Evolutionary conservation across 352 stramenopile species (phyloP), one percentile per base, ranked within the genome.

Genomic region (Phytophthora sp.): DNA sequence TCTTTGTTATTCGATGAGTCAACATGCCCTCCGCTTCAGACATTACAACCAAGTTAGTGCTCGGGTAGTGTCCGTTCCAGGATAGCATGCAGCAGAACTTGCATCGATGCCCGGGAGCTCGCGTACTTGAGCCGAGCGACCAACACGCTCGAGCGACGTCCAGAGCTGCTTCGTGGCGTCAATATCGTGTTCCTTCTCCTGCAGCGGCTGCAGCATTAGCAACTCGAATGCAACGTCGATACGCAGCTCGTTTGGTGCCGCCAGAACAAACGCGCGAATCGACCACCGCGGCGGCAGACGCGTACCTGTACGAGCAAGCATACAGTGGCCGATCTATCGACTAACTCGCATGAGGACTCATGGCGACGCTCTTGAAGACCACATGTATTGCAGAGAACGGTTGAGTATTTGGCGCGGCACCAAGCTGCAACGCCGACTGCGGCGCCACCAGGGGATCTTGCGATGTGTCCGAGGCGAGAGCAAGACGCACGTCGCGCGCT

Each of bases 171-270:
- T 11, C 28, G 38, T 27, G n/a, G n/a, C 11, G 32, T 17, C 54
- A 31, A 24, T 17, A 18, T 21, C 32, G 38, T 24, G 10, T 35
- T 17, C 15, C 44, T 72, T 67, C 48, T 58, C 18, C 37, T 57
- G 26, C 21, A 66, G 34, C 54, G 54, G 54, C 54, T 66, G 61
- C 20, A 60, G 54, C 39, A 9, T 65, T 65, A 64, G 62, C 59
- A 67, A 66, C 17, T 44, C 13, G 20, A 30, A 20, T 5, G 38
- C n/a, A 35, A 21, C 20, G 28, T 39, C 23, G 31, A 12, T 41
- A 18, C 21, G 20, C 34, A 20, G 32, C 20, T 35, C 26, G 45
- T 39, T 46, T 26, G 28, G 37, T 5, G 11, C 30, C 24, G 42
- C 5, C 13, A 11, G 15, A 58, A 15, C 24, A 41, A 60, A 45